These are phyloP conservation scores for Phytopythium helicoides DNA, from an alignment of 352 stramenopile genomes.

Conservation along the genomic window DNA sequence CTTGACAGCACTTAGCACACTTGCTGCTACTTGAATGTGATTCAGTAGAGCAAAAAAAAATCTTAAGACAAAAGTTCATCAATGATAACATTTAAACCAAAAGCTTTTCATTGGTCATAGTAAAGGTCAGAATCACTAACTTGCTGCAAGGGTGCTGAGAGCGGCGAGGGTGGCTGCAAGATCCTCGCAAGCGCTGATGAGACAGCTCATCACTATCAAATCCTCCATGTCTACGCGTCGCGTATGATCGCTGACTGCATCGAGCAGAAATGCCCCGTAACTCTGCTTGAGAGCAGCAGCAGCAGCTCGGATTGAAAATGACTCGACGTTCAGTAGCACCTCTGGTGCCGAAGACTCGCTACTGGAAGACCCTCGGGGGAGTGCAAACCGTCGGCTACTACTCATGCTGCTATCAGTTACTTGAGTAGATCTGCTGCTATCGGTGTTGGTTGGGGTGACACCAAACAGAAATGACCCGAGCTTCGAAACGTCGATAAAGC, in stretches of 20 bases:
- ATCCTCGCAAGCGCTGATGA: conserved; percentile 52
- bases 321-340: conserved; percentile 53
- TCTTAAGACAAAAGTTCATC: background rate
- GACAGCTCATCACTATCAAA: conserved; percentile 67
- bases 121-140: no score
- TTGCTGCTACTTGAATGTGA: conserved; percentile 35
- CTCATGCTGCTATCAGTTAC: conserved; percentile 1
- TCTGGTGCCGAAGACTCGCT: conserved; percentile 35
- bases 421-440: no score
- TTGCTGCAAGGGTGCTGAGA: conserved; percentile 53
- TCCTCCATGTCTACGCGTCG: conserved; percentile 51
- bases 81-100: no score
- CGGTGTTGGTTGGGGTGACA: no score
- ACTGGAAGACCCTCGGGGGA: conserved; percentile 23
- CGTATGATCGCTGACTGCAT: conserved; percentile 17
- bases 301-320: conserved; percentile 52
- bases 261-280: conserved; percentile 47
- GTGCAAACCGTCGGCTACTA: conserved; percentile 13
- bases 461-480: conserved; percentile 12
- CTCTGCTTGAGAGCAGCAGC: conserved; percentile 38
- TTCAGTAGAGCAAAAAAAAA: background rate
- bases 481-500: conserved; percentile 29
- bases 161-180: conserved; percentile 45
- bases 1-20: conserved; percentile 46
- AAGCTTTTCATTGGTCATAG: no score